A percentile compares a stretch with the other conserved stretches of the same genome.
phyloP scores from a whole-genome alignment of 164 flowering plant species.

The Umbilicus rupestris region DNA sequence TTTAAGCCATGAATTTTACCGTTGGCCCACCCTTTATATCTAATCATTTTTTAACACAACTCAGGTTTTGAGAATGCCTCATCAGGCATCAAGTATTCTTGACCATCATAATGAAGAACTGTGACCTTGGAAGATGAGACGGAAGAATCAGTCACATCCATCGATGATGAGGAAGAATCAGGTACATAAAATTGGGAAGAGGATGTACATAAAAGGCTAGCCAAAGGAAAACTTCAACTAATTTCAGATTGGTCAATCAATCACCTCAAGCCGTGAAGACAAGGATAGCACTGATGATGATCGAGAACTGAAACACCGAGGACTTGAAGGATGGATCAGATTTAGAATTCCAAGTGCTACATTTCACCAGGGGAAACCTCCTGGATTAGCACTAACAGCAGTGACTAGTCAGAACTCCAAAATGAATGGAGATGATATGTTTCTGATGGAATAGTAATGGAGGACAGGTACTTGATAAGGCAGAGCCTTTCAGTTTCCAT shows the following conservation, averaged over 20 bases:
- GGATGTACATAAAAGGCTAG: neutral
- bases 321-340: neutral
- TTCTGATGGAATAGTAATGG: conserved; percentile 1
- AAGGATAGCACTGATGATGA: neutral
- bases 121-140: neutral
- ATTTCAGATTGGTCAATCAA: neutral
- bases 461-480: no score
- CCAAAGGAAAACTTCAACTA: neutral
- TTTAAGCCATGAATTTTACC: neutral
- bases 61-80: neutral
- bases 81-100: neutral
- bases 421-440: neutral
- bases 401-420: neutral
- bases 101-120: neutral
- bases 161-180: neutral
- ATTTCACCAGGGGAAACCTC: conserved; percentile 3
- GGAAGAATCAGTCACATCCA: neutral
- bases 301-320: neutral
- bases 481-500: no score
- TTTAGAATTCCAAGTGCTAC: neutral
- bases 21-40: neutral
- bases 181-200: neutral
- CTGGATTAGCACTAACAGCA: neutral
- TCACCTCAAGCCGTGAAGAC: neutral
- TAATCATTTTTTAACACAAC: neutral